These are phyloP conservation scores for Corymbia citriodora DNA, from an alignment of 441 rosid genomes.

Conservation along the genomic window DNA sequence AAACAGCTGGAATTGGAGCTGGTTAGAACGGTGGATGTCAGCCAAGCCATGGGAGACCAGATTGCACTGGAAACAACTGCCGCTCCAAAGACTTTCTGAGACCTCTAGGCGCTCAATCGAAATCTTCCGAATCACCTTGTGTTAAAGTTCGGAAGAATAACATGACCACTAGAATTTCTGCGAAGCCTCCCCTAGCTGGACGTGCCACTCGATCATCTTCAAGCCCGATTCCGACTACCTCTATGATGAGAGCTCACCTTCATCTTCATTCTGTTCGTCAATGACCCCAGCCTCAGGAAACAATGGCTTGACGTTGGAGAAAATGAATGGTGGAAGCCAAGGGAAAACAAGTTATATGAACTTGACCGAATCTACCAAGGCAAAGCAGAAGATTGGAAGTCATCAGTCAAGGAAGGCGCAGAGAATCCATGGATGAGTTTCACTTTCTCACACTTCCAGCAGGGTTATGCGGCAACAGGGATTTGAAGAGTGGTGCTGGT, in stretches of 20 bases:
- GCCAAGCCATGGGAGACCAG: conserved; percentile 93
- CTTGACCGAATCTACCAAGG: conserved; percentile 81
- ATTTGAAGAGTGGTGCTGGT: conserved; percentile 35
- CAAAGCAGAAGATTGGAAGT: conserved; percentile 39
- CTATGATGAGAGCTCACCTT: conserved; percentile 67
- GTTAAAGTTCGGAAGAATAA: conserved; percentile 77
- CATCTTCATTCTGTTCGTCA: conserved; percentile 74
- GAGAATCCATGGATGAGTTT: conserved; percentile 90
- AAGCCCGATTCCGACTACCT: conserved; percentile 69
- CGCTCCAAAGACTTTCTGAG: conserved; percentile 19
- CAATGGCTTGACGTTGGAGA: conserved; percentile 47
- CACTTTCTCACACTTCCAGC: conserved; percentile 59
- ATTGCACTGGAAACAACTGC: conserved; percentile 38
- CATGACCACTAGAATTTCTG: conserved; percentile 70
- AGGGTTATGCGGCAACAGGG: conserved; percentile 30
- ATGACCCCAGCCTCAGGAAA: conserved; percentile 54
- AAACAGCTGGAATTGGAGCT: conserved; percentile 94
- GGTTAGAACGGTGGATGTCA: conserved; percentile 98
- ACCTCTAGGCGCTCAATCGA: conserved; percentile 18
- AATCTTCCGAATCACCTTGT: conserved; percentile 35
- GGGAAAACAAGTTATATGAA: conserved; percentile 76
- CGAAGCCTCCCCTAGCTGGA: conserved; percentile 46
- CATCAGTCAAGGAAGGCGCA: conserved; percentile 29
- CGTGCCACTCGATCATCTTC: conserved; percentile 50
- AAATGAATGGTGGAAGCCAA: conserved; percentile 39